phyloP scores from a whole-genome alignment of 768 basidiomycete genomes.

The Rhodosporidiobolus sp. region DNA sequence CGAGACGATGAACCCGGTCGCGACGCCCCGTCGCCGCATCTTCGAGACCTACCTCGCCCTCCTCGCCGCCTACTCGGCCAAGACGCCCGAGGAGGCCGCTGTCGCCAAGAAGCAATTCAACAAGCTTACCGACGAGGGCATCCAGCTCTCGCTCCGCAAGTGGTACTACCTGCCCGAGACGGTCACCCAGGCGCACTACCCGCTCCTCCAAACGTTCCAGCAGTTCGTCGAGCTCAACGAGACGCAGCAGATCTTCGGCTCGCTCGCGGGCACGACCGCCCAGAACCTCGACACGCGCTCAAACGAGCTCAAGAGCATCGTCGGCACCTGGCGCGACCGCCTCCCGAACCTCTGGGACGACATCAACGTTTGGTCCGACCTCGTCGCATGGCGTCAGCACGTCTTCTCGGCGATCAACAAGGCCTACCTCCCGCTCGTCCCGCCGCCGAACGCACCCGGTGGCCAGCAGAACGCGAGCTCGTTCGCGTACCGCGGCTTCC shows the following conservation, averaged over 20 bases:
- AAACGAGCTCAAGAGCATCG: slow-evolving; percentile 88
- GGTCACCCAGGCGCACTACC: slow-evolving; percentile 86
- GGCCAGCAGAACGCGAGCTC: slow-evolving; percentile 56
- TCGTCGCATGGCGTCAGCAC: slow-evolving; percentile 99
- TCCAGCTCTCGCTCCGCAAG: slow-evolving; percentile 92
- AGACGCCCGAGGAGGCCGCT: slow-evolving; percentile 36
- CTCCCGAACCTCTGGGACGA: slow-evolving; percentile 94
- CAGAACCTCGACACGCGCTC: slow-evolving; percentile 92
- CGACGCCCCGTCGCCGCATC: slow-evolving; percentile 93
- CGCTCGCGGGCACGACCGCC: slow-evolving; percentile 77
- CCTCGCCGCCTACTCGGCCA: slow-evolving; percentile 59
- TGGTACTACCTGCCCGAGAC: slow-evolving; percentile 86
- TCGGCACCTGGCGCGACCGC: slow-evolving; percentile 95
- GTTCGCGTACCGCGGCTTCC: slow-evolving; percentile 90
- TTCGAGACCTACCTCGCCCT: slow-evolving; percentile 93
- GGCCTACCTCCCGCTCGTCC: slow-evolving; percentile 86
- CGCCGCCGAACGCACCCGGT: slow-evolving; percentile 46
- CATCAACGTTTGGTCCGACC: slow-evolving; percentile 96
- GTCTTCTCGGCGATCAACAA: slow-evolving; percentile 97
- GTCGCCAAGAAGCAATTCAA: slow-evolving; percentile 67
- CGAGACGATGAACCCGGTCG: slow-evolving; percentile 71
- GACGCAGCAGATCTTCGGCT: slow-evolving; percentile 84
- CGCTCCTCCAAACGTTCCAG: slow-evolving; percentile 94
- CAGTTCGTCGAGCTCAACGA: slow-evolving; percentile 98
- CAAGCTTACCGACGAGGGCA: slow-evolving; percentile 84